Percentiles rank a stretch among this genome's conserved stretches.
These are phyloP conservation scores for Podospora sp. DNA, from an alignment of 495 filamentous ascomycete genomes.

Conservation along the genomic window DNA sequence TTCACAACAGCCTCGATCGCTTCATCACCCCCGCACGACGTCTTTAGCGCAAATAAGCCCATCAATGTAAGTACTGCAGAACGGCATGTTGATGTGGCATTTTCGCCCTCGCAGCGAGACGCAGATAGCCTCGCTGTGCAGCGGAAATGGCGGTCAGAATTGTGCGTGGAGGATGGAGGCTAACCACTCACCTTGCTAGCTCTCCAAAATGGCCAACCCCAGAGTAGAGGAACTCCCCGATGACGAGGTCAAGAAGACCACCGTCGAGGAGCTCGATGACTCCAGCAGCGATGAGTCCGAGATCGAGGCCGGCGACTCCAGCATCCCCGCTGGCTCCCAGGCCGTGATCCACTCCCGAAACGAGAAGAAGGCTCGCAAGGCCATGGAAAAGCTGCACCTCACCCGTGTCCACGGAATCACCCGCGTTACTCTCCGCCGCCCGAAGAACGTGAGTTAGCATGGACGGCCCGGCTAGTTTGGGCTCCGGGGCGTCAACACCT, in stretches of 20 bases:
- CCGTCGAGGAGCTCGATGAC: conserved; percentile 76
- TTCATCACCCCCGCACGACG: conserved; percentile 35
- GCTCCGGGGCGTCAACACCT: not conserved
- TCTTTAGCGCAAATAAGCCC: conserved; percentile 33
- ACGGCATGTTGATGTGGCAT: conserved; percentile 1
- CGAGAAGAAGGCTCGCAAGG: conserved; percentile 99
- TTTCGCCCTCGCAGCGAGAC: not conserved
- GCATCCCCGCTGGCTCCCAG: conserved; percentile 80
- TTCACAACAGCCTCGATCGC: conserved; percentile 33
- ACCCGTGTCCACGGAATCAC: conserved; percentile 97
- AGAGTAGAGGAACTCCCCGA: conserved; percentile 97
- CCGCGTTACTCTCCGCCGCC: conserved; percentile 92
- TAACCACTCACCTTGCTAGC: conserved; percentile 31
- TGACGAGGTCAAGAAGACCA: conserved; percentile 76
- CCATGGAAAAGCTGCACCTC: conserved; percentile 95
- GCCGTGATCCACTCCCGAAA: conserved; percentile 95
- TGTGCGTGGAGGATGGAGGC: conserved; percentile 34
- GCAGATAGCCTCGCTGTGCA: conserved; percentile 9
- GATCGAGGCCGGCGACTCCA: conserved; percentile 66
- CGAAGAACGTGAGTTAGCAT: conserved; percentile 84
- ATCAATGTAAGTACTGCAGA: conserved; percentile 35
- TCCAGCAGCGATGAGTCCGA: conserved; percentile 75
- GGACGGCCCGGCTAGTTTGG: not conserved
- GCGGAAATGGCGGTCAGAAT: conserved; percentile 14
- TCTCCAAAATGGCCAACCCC: conserved; percentile 81